Evolutionary conservation across 768 basidiomycete species (phyloP).

Genomic region (Pleurotus eryngii): DNA sequence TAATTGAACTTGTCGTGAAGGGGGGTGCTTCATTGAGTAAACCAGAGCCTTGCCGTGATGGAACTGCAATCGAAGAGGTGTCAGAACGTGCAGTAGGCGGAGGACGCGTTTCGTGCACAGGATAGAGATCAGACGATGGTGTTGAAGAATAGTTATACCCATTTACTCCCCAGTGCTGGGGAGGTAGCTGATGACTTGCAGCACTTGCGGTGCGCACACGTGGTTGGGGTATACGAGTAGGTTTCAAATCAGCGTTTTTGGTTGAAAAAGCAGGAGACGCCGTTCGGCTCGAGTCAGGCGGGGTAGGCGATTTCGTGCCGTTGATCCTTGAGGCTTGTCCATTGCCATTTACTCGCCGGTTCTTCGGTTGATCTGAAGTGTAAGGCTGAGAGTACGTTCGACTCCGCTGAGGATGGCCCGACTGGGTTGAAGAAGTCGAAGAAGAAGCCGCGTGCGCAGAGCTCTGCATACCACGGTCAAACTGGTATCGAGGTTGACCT

Average conservation of each 20-base stretch:
- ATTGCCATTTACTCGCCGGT: conserved; percentile 11
- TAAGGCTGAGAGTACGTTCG: conserved; percentile 69
- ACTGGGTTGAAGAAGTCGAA: conserved; percentile 25
- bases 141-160: conserved; percentile 15
- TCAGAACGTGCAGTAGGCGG: conserved; percentile 22
- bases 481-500: neutral
- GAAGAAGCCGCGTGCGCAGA: conserved; percentile 2
- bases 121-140: conserved; percentile 21
- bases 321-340: conserved; percentile 16
- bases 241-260: conserved; percentile 36
- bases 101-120: conserved; percentile 20
- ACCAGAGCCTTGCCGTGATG: conserved; percentile 39
- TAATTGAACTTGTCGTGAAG: conserved; percentile 44
- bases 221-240: conserved; percentile 51
- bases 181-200: conserved; percentile 16
- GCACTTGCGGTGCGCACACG: conserved; percentile 15
- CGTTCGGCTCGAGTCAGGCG: conserved; percentile 35
- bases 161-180: conserved; percentile 10
- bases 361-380: conserved; percentile 33
- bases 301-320: conserved; percentile 27
- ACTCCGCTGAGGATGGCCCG: conserved; percentile 37
- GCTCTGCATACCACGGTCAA: conserved; percentile 12
- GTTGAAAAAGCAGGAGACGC: conserved; percentile 32
- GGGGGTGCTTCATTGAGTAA: conserved; percentile 66
- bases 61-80: conserved; percentile 28